Evolutionary conservation across 257 asterid genomes (phyloP).

Genomic region (Verbascum thapsus): DNA sequence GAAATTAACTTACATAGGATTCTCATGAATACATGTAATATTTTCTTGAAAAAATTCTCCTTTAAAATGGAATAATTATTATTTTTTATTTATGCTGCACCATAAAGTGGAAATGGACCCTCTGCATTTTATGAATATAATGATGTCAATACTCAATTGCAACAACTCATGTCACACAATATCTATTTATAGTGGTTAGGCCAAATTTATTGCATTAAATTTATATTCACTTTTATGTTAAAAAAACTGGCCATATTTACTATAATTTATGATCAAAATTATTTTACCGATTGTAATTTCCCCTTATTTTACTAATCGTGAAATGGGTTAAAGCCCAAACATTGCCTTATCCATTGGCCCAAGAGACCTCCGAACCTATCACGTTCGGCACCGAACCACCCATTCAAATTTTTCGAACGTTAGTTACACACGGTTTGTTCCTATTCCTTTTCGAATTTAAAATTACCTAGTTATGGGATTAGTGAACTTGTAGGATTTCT

Average conservation of each 20-base stretch:
- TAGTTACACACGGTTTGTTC: conserved; percentile 26
- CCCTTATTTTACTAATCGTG: not conserved
- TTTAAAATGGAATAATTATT: not conserved
- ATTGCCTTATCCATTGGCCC: conserved; percentile 8
- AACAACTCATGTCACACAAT: not conserved
- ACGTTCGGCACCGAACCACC: conserved; percentile 57
- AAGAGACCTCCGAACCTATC: conserved; percentile 27
- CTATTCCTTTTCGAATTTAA: no score
- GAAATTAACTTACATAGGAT: conserved; percentile 29
- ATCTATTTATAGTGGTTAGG: conserved; percentile 19
- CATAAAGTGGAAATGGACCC: conserved; percentile 27
- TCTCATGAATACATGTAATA: conserved; percentile 4
- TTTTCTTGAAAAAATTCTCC: not conserved
- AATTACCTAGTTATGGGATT: no score
- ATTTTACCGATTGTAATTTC: not conserved
- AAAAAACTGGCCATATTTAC: no score
- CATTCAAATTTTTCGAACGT: conserved; percentile 64
- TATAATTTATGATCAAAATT: no score
- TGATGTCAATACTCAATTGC: conserved; percentile 33
- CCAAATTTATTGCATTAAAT: conserved; percentile 21
- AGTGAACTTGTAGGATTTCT: no score
- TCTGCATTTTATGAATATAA: conserved; percentile 26
- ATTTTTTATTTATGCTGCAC: conserved; percentile 23
- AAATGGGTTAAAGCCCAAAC: not conserved
- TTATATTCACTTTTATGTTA: no score